A percentile compares a stretch with the other conserved stretches of the same genome.
phyloP scores from a whole-genome alignment of 176 grass and related monocot species.

The Triticum timopheevii region DNA sequence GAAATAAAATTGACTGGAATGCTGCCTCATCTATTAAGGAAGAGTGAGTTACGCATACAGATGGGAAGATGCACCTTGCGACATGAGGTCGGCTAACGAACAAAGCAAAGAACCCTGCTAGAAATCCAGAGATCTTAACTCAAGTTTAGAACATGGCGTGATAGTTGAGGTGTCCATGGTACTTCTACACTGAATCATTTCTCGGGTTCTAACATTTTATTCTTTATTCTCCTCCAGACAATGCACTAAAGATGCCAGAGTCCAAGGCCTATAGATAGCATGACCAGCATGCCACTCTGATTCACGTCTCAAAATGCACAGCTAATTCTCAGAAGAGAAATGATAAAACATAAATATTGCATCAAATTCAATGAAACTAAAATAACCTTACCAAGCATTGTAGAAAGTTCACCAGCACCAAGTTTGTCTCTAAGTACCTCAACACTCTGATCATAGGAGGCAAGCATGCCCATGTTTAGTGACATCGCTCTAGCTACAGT shows the following conservation, averaged over 20 bases:
- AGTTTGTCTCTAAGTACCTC: slow-evolving; percentile 81
- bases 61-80: neutral
- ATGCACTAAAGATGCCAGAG: slow-evolving; percentile 1
- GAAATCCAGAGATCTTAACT: neutral
- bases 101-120: neutral
- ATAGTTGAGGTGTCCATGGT: neutral
- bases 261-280: neutral
- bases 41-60: neutral
- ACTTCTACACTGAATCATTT: neutral
- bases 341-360: neutral
- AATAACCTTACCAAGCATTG: slow-evolving; percentile 64
- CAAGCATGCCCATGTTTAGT: slow-evolving; percentile 96
- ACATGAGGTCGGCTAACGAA: neutral
- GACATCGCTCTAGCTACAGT: slow-evolving; percentile 93
- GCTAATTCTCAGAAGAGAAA: neutral
- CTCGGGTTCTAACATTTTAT: neutral
- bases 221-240: neutral
- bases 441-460: slow-evolving; percentile 89
- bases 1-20: neutral
- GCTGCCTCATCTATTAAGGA: neutral
- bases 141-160: neutral
- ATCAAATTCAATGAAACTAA: neutral
- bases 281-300: neutral
- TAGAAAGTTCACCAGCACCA: slow-evolving; percentile 78
- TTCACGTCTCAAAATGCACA: neutral